Conservation (phyloP, 768 basidiomycete species). For the Strobilomyces dryophilus region DNA sequence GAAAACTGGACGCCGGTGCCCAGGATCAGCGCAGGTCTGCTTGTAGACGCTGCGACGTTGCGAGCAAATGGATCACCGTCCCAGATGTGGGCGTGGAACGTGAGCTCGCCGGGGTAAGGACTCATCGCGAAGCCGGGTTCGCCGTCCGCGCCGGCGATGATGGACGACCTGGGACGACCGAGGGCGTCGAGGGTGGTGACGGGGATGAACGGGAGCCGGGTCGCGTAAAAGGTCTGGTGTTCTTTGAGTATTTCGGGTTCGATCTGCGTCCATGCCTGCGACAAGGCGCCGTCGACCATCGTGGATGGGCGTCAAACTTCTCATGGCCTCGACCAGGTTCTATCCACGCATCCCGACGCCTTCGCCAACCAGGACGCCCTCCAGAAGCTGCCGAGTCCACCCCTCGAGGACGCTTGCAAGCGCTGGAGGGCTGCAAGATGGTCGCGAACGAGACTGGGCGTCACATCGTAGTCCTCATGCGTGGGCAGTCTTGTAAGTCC, state of each 20-base stretch:
- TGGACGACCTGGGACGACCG: slow-evolving; percentile 56
- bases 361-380: slow-evolving; percentile 63
- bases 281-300: slow-evolving; percentile 34
- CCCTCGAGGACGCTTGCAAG: slow-evolving; percentile 79
- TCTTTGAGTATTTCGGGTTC: slow-evolving; percentile 45
- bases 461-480: slow-evolving; percentile 82
- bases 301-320: background rate
- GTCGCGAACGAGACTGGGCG: slow-evolving; percentile 62
- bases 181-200: slow-evolving; percentile 48
- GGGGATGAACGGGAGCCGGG: slow-evolving; percentile 50
- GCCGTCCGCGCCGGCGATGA: slow-evolving; percentile 45
- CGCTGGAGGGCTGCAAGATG: slow-evolving; percentile 90
- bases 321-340: slow-evolving; percentile 12
- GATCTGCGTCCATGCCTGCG: slow-evolving; percentile 38
- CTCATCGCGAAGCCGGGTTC: slow-evolving; percentile 41
- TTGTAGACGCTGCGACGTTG: slow-evolving; percentile 24
- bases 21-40: slow-evolving; percentile 47
- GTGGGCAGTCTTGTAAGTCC: slow-evolving; percentile 88
- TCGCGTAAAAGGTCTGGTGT: slow-evolving; percentile 47
- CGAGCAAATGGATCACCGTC: slow-evolving; percentile 52
- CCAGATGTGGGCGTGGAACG: slow-evolving; percentile 40
- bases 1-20: slow-evolving; percentile 61
- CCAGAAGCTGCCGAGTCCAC: slow-evolving; percentile 88
- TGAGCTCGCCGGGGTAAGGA: slow-evolving; percentile 36
- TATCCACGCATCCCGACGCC: slow-evolving; percentile 32